phyloP scores from a whole-genome alignment of 163 green algal species.

The Prototheca cutis region DNA sequence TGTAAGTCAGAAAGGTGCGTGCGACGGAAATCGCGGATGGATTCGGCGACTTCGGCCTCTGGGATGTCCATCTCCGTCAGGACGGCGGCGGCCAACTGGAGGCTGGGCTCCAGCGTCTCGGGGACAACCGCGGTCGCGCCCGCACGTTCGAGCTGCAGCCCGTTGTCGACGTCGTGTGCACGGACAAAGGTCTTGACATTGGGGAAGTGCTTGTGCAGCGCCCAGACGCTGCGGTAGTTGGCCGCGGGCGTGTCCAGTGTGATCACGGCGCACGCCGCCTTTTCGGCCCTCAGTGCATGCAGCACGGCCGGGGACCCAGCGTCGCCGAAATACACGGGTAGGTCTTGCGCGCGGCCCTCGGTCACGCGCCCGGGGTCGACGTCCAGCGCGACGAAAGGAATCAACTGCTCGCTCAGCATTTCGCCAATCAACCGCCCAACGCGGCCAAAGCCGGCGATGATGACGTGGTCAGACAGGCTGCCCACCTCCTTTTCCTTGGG shows the following conservation, averaged over 20 bases:
- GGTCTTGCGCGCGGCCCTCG: constrained; percentile 63
- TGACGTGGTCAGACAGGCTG: constrained; percentile 89
- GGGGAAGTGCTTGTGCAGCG: constrained; percentile 91
- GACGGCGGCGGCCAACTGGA: constrained; percentile 91
- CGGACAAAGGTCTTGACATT: constrained; percentile 90
- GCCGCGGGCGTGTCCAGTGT: constrained; percentile 80
- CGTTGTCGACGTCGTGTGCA: constrained; percentile 87
- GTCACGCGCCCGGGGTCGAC: constrained; percentile 59
- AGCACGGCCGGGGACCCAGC: constrained; percentile 80
- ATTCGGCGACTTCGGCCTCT: constrained; percentile 67
- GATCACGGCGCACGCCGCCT: constrained; percentile 84
- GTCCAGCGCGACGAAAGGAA: constrained; percentile 96
- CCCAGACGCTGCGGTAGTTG: constrained; percentile 96
- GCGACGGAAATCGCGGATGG: constrained; percentile 69
- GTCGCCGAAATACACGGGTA: constrained; percentile 98
- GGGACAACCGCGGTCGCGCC: constrained; percentile 77
- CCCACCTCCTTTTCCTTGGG: constrained; percentile 57
- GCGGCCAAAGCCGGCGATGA: constrained; percentile 93
- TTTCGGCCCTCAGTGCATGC: constrained; percentile 73
- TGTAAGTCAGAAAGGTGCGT: constrained; percentile 72
- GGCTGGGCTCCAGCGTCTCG: constrained; percentile 90
- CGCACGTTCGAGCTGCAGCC: constrained; percentile 83
- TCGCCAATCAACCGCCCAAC: constrained; percentile 91
- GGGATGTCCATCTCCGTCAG: constrained; percentile 64
- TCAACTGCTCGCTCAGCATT: constrained; percentile 87